Evolutionary conservation across 352 stramenopile genomes (phyloP), one percentile per base, ranked within the genome.

Genomic region (Pythium aristosporum): DNA sequence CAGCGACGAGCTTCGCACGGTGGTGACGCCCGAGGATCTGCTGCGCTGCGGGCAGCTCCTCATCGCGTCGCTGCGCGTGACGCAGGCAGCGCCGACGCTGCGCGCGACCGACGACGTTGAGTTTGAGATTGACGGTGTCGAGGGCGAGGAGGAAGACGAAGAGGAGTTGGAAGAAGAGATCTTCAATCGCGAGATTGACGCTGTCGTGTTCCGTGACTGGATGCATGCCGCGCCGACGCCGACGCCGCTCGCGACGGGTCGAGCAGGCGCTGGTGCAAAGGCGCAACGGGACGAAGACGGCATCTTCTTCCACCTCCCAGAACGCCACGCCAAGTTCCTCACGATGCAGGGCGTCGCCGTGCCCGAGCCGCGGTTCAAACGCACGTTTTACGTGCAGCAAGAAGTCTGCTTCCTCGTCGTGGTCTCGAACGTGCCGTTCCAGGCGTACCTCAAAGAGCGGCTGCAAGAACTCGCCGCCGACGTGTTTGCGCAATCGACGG

Each of bases 171-270:
- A 89, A 47, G 82, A 91, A 61, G 82, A 89, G 44, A 73, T 91
- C 28, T 91, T 87, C 67, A 91, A 79, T 51, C 81, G 79, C n/a
- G 81, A 87, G 48, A 68, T 79, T 56, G 73, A 80, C 60, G 74
- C 73, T 0, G 68, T 74, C 25, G 77, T 71, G 39, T 72, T 77
- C 30, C 68, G 66, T 13, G 65, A 76, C 8, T 66, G 69, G 56
- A 65, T 57, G 39, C 43, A 70, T 15, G 62, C 23, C 46, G 16
- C 63, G 65, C 23, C 58, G 32, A 43, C 18, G 42, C 7, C 44
- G 21, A 50, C 18, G 69, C 23, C 63, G 36, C 32, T 23, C 46
- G 5, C 28, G 34, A 54, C 16, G 28, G 46, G 43, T 15, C 28
- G 34, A 13, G 15, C 43, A 12, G 8, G 51, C 11, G 53, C 55